These are phyloP conservation scores for Salix viminalis DNA, from an alignment of 345 rosid species.

Conservation along the genomic window DNA sequence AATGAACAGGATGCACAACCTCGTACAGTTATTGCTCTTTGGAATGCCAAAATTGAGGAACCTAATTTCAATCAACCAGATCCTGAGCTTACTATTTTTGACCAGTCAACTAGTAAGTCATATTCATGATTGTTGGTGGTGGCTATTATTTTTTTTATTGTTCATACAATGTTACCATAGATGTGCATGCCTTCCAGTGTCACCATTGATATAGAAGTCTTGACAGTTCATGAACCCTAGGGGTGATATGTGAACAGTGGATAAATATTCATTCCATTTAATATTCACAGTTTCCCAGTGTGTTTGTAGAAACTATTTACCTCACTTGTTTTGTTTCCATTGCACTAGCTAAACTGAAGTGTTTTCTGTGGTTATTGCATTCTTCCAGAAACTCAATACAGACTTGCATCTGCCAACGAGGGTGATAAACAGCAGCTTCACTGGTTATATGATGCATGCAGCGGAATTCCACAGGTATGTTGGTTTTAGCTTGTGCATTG, in stretches of 20 bases:
- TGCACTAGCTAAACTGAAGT: neutral
- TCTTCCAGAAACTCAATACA: slow-evolving; percentile 34
- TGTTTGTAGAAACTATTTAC: neutral
- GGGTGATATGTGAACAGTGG: neutral
- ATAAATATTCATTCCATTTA: neutral
- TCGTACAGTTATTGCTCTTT: slow-evolving; percentile 34
- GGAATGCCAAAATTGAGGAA: slow-evolving; percentile 48
- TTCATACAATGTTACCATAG: neutral
- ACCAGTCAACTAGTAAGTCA: slow-evolving; percentile 40
- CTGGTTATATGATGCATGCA: slow-evolving; percentile 40
- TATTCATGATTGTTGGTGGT: neutral
- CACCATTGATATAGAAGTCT: neutral
- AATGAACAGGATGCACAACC: slow-evolving; percentile 42
- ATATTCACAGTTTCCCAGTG: neutral
- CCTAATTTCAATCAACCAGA: slow-evolving; percentile 38
- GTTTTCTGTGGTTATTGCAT: neutral
- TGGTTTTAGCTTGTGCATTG: slow-evolving; percentile 1
- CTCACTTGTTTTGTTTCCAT: neutral
- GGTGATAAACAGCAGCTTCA: slow-evolving; percentile 47
- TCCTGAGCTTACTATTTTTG: slow-evolving; percentile 30
- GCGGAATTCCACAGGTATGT: slow-evolving; percentile 39
- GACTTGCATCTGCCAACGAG: slow-evolving; percentile 32
- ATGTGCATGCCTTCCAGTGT: no score
- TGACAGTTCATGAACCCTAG: neutral
- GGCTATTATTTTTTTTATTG: neutral